Evolutionary conservation across 495 filamentous ascomycete species (phyloP).

Genomic region (Aspergillus bertholletiae): DNA sequence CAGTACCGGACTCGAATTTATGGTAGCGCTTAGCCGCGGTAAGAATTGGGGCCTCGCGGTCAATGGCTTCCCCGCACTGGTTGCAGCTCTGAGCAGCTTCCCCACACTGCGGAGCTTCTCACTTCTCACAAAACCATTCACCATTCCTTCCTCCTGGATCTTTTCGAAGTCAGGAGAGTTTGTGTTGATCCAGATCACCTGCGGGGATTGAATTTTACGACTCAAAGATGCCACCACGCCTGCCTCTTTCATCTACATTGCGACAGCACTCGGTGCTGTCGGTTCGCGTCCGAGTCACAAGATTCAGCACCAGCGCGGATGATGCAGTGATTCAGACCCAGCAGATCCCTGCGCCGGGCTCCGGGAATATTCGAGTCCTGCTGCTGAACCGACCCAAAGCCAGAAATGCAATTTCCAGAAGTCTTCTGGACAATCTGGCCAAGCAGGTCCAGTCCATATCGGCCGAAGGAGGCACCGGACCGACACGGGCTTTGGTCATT

Average conservation of each 20-base stretch:
- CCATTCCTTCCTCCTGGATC: background rate
- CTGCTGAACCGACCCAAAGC: slow-evolving; percentile 79
- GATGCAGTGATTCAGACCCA: slow-evolving; percentile 61
- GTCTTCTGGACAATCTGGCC: slow-evolving; percentile 65
- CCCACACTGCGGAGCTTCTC: slow-evolving; percentile 19
- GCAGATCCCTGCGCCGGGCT: slow-evolving; percentile 72
- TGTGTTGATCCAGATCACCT: too few relatives aligned
- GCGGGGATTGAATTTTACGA: too few relatives aligned
- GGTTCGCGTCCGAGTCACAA: slow-evolving; percentile 29
- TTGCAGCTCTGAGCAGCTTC: slow-evolving; percentile 5
- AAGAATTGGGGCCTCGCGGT: background rate
- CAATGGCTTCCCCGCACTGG: slow-evolving; percentile 15
- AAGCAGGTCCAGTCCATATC: slow-evolving; percentile 67
- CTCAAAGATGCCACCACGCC: slow-evolving; percentile 31
- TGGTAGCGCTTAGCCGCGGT: slow-evolving; percentile 18
- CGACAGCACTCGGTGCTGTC: slow-evolving; percentile 19
- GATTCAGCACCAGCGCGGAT: slow-evolving; percentile 33
- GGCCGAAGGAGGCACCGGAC: slow-evolving; percentile 58
- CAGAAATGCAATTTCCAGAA: slow-evolving; percentile 84
- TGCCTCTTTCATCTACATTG: slow-evolving; percentile 23
- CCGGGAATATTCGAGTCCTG: slow-evolving; percentile 81
- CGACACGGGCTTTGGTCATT: slow-evolving; percentile 74
- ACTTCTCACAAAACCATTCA: background rate
- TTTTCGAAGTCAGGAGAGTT: slow-evolving; percentile 1
- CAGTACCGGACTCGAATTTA: background rate